A percentile compares a stretch with the other conserved stretches of the same genome.
phyloP scores from a whole-genome alignment of 208 protist species.

The Crithidia bombi region DNA sequence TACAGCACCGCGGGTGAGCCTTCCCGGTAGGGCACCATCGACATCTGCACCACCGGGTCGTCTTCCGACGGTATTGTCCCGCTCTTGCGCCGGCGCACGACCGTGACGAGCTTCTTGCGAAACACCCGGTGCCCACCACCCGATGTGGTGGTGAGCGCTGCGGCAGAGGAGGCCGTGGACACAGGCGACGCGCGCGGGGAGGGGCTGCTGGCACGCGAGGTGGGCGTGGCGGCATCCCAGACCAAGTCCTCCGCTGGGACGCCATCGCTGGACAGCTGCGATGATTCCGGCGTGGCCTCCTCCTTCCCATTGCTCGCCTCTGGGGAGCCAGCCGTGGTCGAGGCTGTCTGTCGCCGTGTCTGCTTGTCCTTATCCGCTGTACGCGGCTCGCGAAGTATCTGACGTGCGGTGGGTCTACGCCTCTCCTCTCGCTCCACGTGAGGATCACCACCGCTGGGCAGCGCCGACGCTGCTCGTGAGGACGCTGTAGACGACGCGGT shows the following conservation, averaged over 20 bases:
- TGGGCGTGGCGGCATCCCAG: conserved; percentile 14
- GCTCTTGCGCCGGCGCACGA: conserved; percentile 37
- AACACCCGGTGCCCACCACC: conserved; percentile 37
- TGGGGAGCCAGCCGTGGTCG: not conserved
- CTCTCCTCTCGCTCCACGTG: not conserved
- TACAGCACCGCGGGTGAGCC: conserved; percentile 19
- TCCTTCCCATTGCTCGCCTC: not conserved
- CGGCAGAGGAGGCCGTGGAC: not conserved
- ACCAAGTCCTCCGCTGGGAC: conserved; percentile 31
- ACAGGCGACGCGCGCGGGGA: conserved; percentile 3
- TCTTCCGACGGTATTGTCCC: conserved; percentile 34
- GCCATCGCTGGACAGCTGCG: conserved; percentile 21
- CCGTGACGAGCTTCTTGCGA: conserved; percentile 64
- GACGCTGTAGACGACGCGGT: not conserved
- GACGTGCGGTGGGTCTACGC: not conserved
- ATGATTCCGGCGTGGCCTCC: conserved; percentile 2
- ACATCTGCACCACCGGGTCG: conserved; percentile 46
- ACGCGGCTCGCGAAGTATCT: not conserved
- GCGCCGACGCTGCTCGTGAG: not conserved
- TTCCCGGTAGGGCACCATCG: conserved; percentile 38
- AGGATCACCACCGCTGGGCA: not conserved
- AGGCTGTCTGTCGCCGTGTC: not conserved
- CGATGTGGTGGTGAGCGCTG: not conserved
- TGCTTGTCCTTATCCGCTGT: not conserved
- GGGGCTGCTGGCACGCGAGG: conserved; percentile 1